Evolutionary conservation across 2,329 filamentous ascomycete species (phyloP), one percentile per base, ranked within the genome.

Genomic region (Penicillium decumbens): DNA sequence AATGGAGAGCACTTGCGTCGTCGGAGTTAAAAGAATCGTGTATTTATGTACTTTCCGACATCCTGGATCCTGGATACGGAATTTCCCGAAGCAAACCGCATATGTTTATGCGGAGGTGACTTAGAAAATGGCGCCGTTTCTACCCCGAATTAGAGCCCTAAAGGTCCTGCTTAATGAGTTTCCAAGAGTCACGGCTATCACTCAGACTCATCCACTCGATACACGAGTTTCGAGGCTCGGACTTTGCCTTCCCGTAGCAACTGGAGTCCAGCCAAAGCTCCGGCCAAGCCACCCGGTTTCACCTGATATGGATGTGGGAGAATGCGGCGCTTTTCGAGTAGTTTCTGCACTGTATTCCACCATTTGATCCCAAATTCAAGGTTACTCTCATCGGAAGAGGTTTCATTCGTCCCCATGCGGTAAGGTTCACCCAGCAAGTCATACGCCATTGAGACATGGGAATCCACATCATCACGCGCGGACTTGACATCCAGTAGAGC

Each of bases 201-300:
- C 18, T 23, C 27, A 8, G 47, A 40, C 27, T 47, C 41, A 40
- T 55, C 43, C 9, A 58, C 32, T 7, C n/a, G 41, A 43, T 59
- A 63, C 8, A 63, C 59, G 30, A 62, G 43, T 39, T 62, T 63
- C 15, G 49, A 39, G 3, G 57, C 58, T 27, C 55, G 47, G 10
- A 62, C 53, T 43, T 54, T 57, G 10, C 49, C 55, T 42, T 61
- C 55, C 12, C 54, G 45, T 13, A 63, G 30, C 13, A 54, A 5
- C 38, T 62, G 52, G 3, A 63, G 48, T 2, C 60, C 60, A 3
- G 32, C 25, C 15, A 59, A 37, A 5, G 49, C 48, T 3, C 55
- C 61, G 2, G 40, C 30, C 41, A 63, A 47, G 2, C 61, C 59
- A 1, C 51, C 54, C 1, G 53, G 29, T 32, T 53, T 54, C 15